Percentiles rank a stretch among this genome's conserved stretches.
phyloP scores from a whole-genome alignment of 495 filamentous ascomycete species.

The Daldinia caldariorum region DNA sequence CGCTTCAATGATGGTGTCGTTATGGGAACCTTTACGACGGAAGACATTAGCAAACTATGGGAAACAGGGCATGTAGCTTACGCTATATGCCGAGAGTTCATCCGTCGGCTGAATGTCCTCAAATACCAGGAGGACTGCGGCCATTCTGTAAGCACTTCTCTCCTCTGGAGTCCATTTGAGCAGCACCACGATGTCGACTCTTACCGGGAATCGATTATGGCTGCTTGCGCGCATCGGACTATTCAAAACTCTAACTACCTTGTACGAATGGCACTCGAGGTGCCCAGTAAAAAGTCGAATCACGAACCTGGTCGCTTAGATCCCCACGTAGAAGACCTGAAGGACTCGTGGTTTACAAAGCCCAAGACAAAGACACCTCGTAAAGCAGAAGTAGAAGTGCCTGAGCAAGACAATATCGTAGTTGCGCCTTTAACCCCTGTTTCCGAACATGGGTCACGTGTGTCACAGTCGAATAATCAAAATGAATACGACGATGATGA shows the following conservation, averaged over 20 bases:
- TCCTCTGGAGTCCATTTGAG: slow-evolving; percentile 39
- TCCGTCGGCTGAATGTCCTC: slow-evolving; percentile 39
- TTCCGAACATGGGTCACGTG: not conserved
- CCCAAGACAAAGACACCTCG: not conserved
- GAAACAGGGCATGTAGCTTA: slow-evolving; percentile 37
- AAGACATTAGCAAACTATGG: slow-evolving; percentile 19
- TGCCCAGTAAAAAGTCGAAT: slow-evolving; percentile 37
- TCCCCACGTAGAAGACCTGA: not conserved
- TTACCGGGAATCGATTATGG: slow-evolving; percentile 38
- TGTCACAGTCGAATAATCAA: not conserved
- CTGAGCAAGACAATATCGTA: not conserved
- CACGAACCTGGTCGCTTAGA: slow-evolving; percentile 28
- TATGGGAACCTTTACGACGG: not conserved
- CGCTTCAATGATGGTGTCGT: not conserved
- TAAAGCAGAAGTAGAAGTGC: not conserved
- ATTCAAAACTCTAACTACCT: slow-evolving; percentile 40
- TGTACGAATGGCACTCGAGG: slow-evolving; percentile 44
- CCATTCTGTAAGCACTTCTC: not conserved
- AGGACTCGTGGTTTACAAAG: not conserved
- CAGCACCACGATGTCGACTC: slow-evolving; percentile 37
- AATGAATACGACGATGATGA: not conserved
- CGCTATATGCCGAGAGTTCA: slow-evolving; percentile 40
- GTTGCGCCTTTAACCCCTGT: not conserved
- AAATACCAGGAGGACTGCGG: slow-evolving; percentile 7
- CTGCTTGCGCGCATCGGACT: slow-evolving; percentile 39